A percentile compares a stretch with the other conserved stretches of the same genome.
These are phyloP conservation scores for Hypoxylon trugodes DNA, from an alignment of 495 filamentous ascomycete species.

Conservation along the genomic window DNA sequence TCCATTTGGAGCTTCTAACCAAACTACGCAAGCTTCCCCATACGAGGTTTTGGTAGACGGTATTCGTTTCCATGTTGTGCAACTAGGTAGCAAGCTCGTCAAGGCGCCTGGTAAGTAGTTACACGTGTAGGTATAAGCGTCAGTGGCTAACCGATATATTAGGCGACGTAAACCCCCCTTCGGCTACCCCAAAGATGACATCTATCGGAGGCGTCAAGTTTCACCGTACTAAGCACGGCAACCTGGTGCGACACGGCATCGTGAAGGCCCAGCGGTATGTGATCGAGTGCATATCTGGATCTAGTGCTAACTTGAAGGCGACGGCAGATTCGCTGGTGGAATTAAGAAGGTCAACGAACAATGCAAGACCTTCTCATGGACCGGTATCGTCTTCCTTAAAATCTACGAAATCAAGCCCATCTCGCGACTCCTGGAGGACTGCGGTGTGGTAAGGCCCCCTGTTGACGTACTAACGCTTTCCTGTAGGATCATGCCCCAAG, in stretches of 20 bases:
- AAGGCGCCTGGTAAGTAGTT: constrained; percentile 70
- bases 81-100: constrained; percentile 86
- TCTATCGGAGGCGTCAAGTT: constrained; percentile 85
- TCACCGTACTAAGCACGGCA: constrained; percentile 88
- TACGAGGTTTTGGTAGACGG: constrained; percentile 80
- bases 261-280: constrained; percentile 74
- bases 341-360: constrained; percentile 77
- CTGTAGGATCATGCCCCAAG: constrained; percentile 80
- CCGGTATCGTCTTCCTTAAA: constrained; percentile 74
- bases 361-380: constrained; percentile 90
- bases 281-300: background rate
- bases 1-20: constrained; percentile 46
- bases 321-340: constrained; percentile 48
- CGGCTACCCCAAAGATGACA: constrained; percentile 80
- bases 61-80: constrained; percentile 75
- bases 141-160: constrained; percentile 54
- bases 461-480: constrained; percentile 47
- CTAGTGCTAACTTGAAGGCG: constrained; percentile 44
- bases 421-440: constrained; percentile 40
- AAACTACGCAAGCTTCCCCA: constrained; percentile 43
- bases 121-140: background rate
- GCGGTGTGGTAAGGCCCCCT: constrained; percentile 45
- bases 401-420: constrained; percentile 42
- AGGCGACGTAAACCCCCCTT: constrained; percentile 71
- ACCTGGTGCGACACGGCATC: constrained; percentile 80